Evolutionary conservation across 331 rosid species (phyloP).

Genomic region (Quercus phellos): DNA sequence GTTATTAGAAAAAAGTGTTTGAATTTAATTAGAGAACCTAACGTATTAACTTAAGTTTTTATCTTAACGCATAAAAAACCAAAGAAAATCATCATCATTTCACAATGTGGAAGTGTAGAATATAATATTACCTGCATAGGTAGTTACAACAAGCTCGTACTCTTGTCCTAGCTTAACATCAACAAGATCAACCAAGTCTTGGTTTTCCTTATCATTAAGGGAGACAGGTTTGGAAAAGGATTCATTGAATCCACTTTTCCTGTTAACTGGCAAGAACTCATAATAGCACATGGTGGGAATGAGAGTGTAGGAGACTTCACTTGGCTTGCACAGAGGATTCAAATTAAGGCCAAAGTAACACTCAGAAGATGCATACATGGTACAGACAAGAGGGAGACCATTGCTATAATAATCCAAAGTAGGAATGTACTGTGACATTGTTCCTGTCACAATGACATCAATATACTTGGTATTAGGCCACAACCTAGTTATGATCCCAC

Average conservation of each 20-base stretch:
- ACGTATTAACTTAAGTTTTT: too few species aligned
- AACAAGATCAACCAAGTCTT: conserved; percentile 46
- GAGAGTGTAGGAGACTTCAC: conserved; percentile 48
- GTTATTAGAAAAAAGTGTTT: too few species aligned
- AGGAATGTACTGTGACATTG: conserved; percentile 58
- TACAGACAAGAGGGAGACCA: conserved; percentile 53
- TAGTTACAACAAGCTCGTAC: conserved; percentile 55
- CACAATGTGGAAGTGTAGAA: neutral
- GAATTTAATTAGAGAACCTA: too few species aligned
- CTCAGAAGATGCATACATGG: conserved; percentile 61
- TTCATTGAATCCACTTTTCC: conserved; percentile 11
- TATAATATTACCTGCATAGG: conserved; percentile 42
- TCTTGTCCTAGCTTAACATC: conserved; percentile 54
- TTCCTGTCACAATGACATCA: conserved; percentile 61
- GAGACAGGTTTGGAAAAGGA: conserved; percentile 5
- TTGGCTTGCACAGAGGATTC: conserved; percentile 54
- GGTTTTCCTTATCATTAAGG: neutral
- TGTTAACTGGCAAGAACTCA: conserved; percentile 48
- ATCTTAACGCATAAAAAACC: neutral
- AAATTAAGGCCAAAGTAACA: conserved; percentile 53
- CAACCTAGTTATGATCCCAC: conserved; percentile 45
- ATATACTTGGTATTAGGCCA: conserved; percentile 59
- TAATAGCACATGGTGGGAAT: conserved; percentile 61
- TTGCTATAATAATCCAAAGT: conserved; percentile 41
- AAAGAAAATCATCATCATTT: neutral